Conservation (phyloP, 2,329 filamentous ascomycete genomes). For the Stagonosporopsis cucurbitacearum region DNA sequence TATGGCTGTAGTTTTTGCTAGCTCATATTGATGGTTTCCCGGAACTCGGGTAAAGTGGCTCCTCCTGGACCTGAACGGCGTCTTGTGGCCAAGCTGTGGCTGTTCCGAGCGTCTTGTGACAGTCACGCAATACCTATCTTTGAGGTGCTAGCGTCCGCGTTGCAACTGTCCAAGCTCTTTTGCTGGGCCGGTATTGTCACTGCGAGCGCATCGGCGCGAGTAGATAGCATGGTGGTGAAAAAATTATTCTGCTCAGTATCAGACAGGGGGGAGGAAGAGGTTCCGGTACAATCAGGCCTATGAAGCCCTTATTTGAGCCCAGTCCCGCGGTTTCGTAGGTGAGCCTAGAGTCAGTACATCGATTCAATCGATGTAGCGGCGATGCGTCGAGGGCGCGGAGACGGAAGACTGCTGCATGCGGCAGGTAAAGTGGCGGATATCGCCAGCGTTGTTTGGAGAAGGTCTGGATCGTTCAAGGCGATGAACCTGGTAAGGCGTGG, state of each 20-base stretch:
- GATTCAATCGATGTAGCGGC: conserved; percentile 4
- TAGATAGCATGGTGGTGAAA: not conserved
- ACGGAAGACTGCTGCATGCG: conserved; percentile 5
- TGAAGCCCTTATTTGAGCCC: not conserved
- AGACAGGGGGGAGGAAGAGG: not conserved
- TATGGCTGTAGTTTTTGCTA: conserved; percentile 1
- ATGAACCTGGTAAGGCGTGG: not conserved
- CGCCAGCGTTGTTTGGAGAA: not conserved
- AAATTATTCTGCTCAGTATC: not conserved
- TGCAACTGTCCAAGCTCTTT: conserved; percentile 4
- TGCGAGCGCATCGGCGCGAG: conserved; percentile 5
- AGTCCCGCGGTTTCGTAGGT: not conserved
- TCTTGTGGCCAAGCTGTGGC: not conserved
- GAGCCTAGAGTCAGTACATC: conserved; percentile 4
- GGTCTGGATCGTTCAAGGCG: not conserved
- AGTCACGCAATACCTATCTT: not conserved
- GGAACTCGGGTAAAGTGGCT: not conserved
- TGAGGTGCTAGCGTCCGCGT: not conserved
- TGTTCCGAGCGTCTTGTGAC: conserved; percentile 1
- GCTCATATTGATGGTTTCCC: not conserved
- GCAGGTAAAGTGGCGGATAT: conserved; percentile 17
- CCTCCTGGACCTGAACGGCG: not conserved
- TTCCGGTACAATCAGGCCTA: conserved; percentile 1
- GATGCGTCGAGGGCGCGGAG: conserved; percentile 2
- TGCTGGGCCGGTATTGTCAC: not conserved